phyloP scores from a whole-genome alignment of 1,284 basidiomycete genomes.

The Kwoniella shivajii region DNA sequence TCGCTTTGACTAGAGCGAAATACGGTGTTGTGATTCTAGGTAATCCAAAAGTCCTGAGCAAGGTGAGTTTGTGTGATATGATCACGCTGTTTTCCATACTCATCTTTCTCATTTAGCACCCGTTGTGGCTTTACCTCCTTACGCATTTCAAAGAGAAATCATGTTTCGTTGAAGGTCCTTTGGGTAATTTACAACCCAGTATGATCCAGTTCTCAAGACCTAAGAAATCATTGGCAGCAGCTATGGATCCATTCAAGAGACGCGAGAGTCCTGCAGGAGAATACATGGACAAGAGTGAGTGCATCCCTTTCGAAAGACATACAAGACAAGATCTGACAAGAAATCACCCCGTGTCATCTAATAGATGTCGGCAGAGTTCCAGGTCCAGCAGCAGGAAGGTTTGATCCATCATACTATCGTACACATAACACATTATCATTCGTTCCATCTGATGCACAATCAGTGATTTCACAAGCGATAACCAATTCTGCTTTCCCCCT shows the following conservation, averaged over 20 bases:
- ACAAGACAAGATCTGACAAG: not conserved
- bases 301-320: not conserved
- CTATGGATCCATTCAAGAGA: slow-evolving; percentile 85
- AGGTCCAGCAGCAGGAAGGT: slow-evolving; percentile 62
- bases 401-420: slow-evolving; percentile 91
- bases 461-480: slow-evolving; percentile 82
- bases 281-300: slow-evolving; percentile 53
- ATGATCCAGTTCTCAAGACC: slow-evolving; percentile 99
- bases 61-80: slow-evolving; percentile 62
- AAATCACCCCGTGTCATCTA: not conserved
- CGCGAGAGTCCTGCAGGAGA: slow-evolving; percentile 75
- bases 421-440: slow-evolving; percentile 92
- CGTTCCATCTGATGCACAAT: slow-evolving; percentile 92
- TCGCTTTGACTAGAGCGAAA: slow-evolving; percentile 95
- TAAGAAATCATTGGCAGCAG: slow-evolving; percentile 76
- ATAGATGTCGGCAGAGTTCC: slow-evolving; percentile 59
- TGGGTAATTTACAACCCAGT: slow-evolving; percentile 93
- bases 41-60: slow-evolving; percentile 98
- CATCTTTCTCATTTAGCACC: slow-evolving; percentile 67
- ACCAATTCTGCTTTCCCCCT: slow-evolving; percentile 88
- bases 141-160: slow-evolving; percentile 98
- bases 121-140: slow-evolving; percentile 96
- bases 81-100: not conserved
- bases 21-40: slow-evolving; percentile 98
- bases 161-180: slow-evolving; percentile 91